phyloP scores from a whole-genome alignment of 1,284 basidiomycete species.

The Kwoniella shivajii region DNA sequence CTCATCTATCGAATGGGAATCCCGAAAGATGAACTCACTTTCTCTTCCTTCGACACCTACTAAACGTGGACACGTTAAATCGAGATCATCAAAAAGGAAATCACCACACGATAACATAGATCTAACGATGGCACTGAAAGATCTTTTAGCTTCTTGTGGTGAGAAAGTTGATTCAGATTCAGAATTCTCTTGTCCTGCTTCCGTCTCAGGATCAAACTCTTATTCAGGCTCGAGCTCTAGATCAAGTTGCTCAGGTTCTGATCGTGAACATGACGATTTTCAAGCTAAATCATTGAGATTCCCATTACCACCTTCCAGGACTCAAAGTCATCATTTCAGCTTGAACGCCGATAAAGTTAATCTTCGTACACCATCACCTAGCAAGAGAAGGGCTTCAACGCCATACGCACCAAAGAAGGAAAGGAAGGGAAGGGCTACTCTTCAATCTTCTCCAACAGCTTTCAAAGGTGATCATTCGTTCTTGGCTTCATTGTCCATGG shows the following conservation, averaged over 20 bases:
- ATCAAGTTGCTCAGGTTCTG: background rate
- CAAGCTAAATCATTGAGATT: conserved; percentile 12
- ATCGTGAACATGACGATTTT: conserved; percentile 4
- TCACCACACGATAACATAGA: conserved; percentile 19
- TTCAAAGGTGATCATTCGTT: conserved; percentile 33
- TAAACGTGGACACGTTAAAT: background rate
- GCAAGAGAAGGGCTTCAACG: background rate
- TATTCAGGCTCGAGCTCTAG: conserved; percentile 3
- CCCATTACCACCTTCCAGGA: conserved; percentile 12
- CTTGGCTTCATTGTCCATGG: conserved; percentile 14
- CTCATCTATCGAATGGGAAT: conserved; percentile 17
- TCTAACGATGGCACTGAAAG: conserved; percentile 27
- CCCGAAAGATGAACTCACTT: background rate
- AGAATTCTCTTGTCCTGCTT: background rate
- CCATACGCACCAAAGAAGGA: conserved; percentile 6
- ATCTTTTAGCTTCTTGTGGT: conserved; percentile 28
- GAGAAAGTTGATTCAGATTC: conserved; percentile 12
- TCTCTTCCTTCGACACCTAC: conserved; percentile 17
- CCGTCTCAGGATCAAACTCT: conserved; percentile 10
- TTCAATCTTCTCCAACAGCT: background rate
- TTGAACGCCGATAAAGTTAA: background rate
- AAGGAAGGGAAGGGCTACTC: background rate
- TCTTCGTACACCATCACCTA: conserved; percentile 5
- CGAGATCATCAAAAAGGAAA: background rate
- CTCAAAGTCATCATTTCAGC: background rate